Percentiles rank a stretch among this genome's conserved stretches.
phyloP scores from a whole-genome alignment of 169 alveolate genomes.

The Eimeria sp. region DNA sequence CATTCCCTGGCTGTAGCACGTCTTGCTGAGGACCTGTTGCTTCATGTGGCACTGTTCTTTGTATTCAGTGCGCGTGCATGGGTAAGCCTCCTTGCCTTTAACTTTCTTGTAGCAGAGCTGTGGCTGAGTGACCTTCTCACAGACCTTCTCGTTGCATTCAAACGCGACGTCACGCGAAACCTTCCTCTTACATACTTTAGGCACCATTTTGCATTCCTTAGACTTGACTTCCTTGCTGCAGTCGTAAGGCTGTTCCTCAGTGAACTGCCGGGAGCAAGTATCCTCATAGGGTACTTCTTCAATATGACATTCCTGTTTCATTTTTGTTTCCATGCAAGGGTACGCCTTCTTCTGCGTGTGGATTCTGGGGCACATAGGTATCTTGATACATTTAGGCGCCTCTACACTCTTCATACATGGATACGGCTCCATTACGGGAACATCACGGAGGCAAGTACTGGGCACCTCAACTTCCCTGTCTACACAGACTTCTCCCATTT shows the following conservation, averaged over 20 bases:
- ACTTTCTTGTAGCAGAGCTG: conserved; percentile 78
- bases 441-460: conserved; percentile 75
- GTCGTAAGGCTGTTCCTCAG: conserved; percentile 69
- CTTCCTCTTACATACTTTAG: conserved; percentile 64
- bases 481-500: conserved; percentile 69
- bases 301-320: conserved; percentile 76
- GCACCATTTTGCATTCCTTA: conserved; percentile 74
- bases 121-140: conserved; percentile 72
- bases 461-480: conserved; percentile 79
- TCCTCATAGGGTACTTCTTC: conserved; percentile 78
- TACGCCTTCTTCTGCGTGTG: conserved; percentile 71
- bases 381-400: conserved; percentile 51
- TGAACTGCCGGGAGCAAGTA: conserved; percentile 78
- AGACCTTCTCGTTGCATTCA: conserved; percentile 79
- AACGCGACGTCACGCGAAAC: conserved; percentile 78
- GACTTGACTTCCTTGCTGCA: conserved; percentile 79
- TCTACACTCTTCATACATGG: conserved; percentile 67
- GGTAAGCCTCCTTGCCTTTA: conserved; percentile 66
- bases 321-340: conserved; percentile 78
- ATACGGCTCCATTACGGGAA: conserved; percentile 73
- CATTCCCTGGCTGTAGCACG: conserved; percentile 82
- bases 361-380: conserved; percentile 74
- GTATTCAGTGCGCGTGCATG: conserved; percentile 79
- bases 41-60: conserved; percentile 75
- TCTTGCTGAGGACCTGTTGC: conserved; percentile 56